Evolutionary conservation across 192 early-diverging fungal genomes (phyloP), one percentile per base, ranked within the genome.

Genomic region (Funneliformis geosporum): DNA sequence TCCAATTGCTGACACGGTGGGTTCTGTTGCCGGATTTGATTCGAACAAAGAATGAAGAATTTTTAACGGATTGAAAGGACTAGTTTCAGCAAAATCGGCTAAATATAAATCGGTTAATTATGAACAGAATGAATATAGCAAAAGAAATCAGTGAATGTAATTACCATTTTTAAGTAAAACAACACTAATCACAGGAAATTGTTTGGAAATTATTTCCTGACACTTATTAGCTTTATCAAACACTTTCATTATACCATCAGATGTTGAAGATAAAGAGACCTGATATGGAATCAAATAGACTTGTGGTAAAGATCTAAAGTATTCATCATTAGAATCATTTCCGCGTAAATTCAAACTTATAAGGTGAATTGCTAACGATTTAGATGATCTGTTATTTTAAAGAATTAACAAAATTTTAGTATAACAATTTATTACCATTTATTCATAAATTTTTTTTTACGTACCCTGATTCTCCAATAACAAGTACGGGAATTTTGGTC

Each of bases 281-380:
- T 79, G 78, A 44, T 79, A 23, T 21, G 78, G 78, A 18, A 79
- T 79, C 14, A 79, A 27, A n/a, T 70, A 70, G 44, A 79, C 66
- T n/a, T 42, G 46, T 14, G 78, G 78, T 44, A 70, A 61, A 2
- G 16, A 50, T 68, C 42, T 38, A 60, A 79, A 79, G 39, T 79
- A 79, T 7, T 23, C 23, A 66, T 79, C 67, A 16, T 23, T 14
- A 5, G 78, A 79, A 59, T 79, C 78, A 27, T 28, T 10, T 27
- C 78, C 78, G 43, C 78, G 78, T 5, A 79, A 65, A 70, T 79
- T 79, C n/a, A 18, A 42, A 47, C 69, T 79, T 18, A 79, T 42
- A 40, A 79, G 40, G 11, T 55, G 65, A 28, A 79, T 70, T 5
- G 78, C 62, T 40, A 79, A 44, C 10, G 78, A 79, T 68, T 79